phyloP scores from a whole-genome alignment of 768 basidiomycete species.

The Russula abietina region DNA sequence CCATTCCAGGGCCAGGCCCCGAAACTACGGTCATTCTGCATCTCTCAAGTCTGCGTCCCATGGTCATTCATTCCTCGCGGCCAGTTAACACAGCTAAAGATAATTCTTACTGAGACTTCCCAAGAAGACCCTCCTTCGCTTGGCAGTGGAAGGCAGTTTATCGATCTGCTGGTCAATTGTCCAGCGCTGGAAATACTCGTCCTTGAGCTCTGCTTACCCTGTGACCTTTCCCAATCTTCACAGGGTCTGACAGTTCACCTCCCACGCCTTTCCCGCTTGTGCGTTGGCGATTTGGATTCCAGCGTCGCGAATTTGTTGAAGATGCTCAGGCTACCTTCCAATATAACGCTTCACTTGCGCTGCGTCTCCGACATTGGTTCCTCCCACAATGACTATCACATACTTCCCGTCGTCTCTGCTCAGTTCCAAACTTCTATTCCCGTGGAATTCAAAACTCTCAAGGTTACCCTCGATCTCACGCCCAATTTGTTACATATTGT shows the following conservation, averaged over 20 bases:
- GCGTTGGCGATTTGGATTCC: not conserved
- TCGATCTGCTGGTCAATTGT: not conserved
- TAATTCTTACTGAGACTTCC: not conserved
- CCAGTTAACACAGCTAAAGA: not conserved
- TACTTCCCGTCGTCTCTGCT: slow-evolving; percentile 2
- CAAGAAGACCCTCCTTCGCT: not conserved
- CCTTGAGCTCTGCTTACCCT: slow-evolving; percentile 5
- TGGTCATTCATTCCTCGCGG: not conserved
- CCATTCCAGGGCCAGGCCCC: not conserved
- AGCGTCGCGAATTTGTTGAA: slow-evolving; percentile 5
- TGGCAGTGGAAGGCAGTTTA: not conserved
- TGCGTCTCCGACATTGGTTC: not conserved
- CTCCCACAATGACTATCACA: not conserved
- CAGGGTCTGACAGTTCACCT: not conserved
- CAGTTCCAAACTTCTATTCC: not conserved
- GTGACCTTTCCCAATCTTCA: not conserved
- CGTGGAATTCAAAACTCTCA: slow-evolving; percentile 6
- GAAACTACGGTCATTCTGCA: not conserved
- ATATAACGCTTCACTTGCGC: not conserved
- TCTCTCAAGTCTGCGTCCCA: not conserved
- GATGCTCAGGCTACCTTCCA: not conserved
- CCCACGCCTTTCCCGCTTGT: slow-evolving; percentile 5
- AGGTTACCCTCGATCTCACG: not conserved
- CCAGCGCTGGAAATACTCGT: slow-evolving; percentile 3
- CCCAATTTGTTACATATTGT: not conserved